Conservation (phyloP, 2,329 filamentous ascomycete species). For the Aspergillus ochraceus region DNA sequence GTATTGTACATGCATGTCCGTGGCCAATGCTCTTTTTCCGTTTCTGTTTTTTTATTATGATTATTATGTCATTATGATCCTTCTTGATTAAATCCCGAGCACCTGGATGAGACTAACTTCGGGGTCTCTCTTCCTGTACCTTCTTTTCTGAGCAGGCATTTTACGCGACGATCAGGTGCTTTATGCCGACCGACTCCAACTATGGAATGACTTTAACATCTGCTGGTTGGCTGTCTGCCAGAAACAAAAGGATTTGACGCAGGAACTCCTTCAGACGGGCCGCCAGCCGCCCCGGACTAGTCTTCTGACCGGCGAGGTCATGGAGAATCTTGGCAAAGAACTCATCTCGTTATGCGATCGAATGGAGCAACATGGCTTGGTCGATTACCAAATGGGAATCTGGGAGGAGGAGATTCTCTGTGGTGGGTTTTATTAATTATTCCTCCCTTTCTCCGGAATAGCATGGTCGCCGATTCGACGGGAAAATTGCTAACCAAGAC, state of each 20-base stretch:
- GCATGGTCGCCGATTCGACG: background rate
- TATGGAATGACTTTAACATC: slow-evolving; percentile 94
- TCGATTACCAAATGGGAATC: slow-evolving; percentile 96
- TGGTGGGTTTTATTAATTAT: slow-evolving; percentile 56
- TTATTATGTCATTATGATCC: background rate
- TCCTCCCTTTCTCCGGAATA: background rate
- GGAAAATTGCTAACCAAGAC: background rate
- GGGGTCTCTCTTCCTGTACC: background rate
- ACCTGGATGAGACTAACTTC: slow-evolving; percentile 9
- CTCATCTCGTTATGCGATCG: slow-evolving; percentile 79
- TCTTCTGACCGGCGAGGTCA: slow-evolving; percentile 65
- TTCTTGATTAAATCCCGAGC: background rate
- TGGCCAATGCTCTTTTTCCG: background rate
- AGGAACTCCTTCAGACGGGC: slow-evolving; percentile 59
- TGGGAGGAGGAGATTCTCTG: slow-evolving; percentile 90
- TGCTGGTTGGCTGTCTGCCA: slow-evolving; percentile 85
- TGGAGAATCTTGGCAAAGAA: slow-evolving; percentile 80
- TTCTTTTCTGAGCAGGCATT: slow-evolving; percentile 60
- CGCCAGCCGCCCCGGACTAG: slow-evolving; percentile 58
- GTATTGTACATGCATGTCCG: background rate
- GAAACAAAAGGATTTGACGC: slow-evolving; percentile 74
- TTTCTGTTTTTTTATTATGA: background rate
- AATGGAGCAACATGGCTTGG: slow-evolving; percentile 86
- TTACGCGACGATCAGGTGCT: slow-evolving; percentile 77
- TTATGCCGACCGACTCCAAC: slow-evolving; percentile 72